A percentile compares a stretch with the other conserved stretches of the same genome.
Conservation (phyloP, 2,329 filamentous ascomycete genomes). For the Diplodia sapinea region DNA sequence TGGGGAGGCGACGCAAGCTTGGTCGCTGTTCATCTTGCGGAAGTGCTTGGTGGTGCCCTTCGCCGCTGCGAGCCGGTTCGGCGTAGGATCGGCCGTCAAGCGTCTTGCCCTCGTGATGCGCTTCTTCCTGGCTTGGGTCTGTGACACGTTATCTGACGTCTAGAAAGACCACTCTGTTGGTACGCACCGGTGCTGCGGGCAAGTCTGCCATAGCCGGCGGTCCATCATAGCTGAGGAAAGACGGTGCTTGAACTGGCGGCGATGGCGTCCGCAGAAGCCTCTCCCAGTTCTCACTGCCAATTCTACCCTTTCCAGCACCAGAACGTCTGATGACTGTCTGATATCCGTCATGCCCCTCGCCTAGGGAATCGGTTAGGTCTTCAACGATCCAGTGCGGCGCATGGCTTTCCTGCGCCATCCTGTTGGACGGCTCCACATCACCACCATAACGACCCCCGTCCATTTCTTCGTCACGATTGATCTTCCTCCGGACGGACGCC, state of each 20-base stretch:
- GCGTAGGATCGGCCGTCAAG: background rate
- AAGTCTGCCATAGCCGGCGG: too few relatives aligned
- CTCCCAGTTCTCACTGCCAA: background rate
- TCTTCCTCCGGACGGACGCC: background rate
- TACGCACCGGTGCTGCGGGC: too few relatives aligned
- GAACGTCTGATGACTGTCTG: background rate
- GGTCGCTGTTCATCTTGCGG: background rate
- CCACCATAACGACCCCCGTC: too few relatives aligned
- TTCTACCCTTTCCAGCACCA: too few relatives aligned
- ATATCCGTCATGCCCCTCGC: background rate
- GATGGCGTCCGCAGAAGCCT: background rate
- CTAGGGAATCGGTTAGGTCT: background rate
- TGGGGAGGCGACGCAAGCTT: background rate
- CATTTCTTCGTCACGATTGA: background rate
- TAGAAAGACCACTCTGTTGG: background rate
- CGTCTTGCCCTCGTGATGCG: background rate
- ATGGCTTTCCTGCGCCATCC: background rate
- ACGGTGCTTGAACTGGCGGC: background rate
- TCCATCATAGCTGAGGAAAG: too few relatives aligned
- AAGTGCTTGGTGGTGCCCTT: background rate
- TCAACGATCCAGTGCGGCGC: background rate
- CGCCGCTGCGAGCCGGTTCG: background rate
- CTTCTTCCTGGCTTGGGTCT: background rate
- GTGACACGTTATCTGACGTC: too few relatives aligned
- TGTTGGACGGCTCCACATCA: background rate